Conservation (phyloP, 257 asterid genomes). For the Datura wrightii region DNA sequence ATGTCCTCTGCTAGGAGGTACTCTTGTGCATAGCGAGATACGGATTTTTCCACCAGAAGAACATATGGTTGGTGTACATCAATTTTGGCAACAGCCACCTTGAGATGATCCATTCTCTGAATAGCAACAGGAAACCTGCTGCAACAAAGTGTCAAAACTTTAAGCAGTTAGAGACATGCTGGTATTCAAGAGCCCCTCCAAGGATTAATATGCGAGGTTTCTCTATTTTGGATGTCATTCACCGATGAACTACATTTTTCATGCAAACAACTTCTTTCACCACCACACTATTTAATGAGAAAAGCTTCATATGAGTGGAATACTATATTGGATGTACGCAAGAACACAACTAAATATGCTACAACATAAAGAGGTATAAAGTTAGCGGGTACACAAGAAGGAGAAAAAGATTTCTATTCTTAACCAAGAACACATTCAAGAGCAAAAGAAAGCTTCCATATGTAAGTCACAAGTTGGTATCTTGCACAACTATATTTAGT, state of each 20-base stretch:
- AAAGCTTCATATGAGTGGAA: constrained; percentile 37
- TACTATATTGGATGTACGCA: constrained; percentile 27
- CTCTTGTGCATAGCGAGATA: constrained; percentile 95
- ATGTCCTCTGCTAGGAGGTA: constrained; percentile 89
- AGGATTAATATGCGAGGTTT: constrained; percentile 88
- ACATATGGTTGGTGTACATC: constrained; percentile 84
- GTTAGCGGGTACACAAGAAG: background rate
- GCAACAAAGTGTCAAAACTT: constrained; percentile 92
- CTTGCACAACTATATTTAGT: background rate
- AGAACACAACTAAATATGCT: constrained; percentile 10
- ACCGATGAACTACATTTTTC: constrained; percentile 94
- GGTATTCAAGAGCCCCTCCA: constrained; percentile 98
- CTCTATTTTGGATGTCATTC: constrained; percentile 90
- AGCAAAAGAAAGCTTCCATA: background rate
- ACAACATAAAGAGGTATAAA: constrained; percentile 5
- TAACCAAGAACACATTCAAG: background rate
- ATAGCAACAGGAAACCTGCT: constrained; percentile 67
- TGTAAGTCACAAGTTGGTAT: constrained; percentile 2
- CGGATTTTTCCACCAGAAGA: constrained; percentile 98
- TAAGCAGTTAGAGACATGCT: constrained; percentile 86
- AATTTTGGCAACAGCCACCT: constrained; percentile 97
- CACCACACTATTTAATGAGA: constrained; percentile 60
- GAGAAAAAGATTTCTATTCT: constrained; percentile 10
- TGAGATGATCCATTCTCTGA: constrained; percentile 99
- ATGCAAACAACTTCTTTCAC: constrained; percentile 92